Evolutionary conservation across 495 filamentous ascomycete genomes (phyloP), one percentile per base, ranked within the genome.

Genomic region (Podospora anserina): DNA sequence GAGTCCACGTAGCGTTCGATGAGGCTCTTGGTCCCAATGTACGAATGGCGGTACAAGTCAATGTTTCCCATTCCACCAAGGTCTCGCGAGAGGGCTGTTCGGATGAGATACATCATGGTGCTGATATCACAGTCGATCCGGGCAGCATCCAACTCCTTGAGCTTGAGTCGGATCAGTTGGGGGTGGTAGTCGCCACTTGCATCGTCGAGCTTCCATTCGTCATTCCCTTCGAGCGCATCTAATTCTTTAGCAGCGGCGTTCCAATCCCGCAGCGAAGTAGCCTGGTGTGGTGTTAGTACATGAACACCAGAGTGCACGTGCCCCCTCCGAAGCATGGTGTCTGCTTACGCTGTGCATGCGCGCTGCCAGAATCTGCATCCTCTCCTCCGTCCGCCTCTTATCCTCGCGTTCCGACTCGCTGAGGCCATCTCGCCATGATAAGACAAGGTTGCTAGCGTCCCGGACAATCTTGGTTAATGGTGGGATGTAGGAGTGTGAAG

Each of bases 1-100:
- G 92, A 90, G 54, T 89, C 87, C 65, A 96, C 94, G 72, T 97
- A 97, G 18, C 84, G 82, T 77, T 97, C 94, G 67, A 97, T 92
- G 59, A 97, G 78, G 39, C 84, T 80, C 77, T 97, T 97, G 1
- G 94, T 97, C 3, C 94, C 94, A 34, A 90, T 86, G 74, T 95
- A 89, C 2, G 91, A 90, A 73, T 96, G 91, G 64, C 87, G 88
- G 79, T 97, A 97, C 6, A 97, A 86, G 58, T 87, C 85, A 11
- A 89, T 83, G 76, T 93, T 91, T 63, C 90, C 92, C 90, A 97
- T 97, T 69, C 88, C 90, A 13, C 92, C 94, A 44, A 97, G 74
- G 70, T 92, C 88, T 34, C 94, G 89, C 39, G 90, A 92, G 64
- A 97, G 76, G 5, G 90, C 83, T 0, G 94, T 97, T 54, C 94